A percentile compares a stretch with the other conserved stretches of the same genome.
Evolutionary conservation across 805 yeast species (phyloP).

Genomic region (Nakazawaea populi): DNA sequence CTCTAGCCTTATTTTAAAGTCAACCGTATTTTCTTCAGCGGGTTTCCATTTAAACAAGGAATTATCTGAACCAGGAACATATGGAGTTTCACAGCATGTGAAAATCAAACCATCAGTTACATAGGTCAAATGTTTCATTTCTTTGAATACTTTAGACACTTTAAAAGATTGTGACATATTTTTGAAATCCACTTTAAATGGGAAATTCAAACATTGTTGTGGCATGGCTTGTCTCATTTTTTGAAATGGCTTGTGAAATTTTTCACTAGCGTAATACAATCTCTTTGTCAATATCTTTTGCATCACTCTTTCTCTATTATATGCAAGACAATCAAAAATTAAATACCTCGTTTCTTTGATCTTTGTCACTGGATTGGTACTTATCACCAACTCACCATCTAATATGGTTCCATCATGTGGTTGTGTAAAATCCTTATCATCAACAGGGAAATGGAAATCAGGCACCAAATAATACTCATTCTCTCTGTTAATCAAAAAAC

Average conservation of each 20-base stretch:
- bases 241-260: constrained; percentile 77
- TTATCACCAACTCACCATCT: constrained; percentile 91
- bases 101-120: constrained; percentile 91
- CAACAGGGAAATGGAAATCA: constrained; percentile 75
- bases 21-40: constrained; percentile 90
- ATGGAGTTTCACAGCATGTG: constrained; percentile 87
- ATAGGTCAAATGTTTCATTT: constrained; percentile 70
- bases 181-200: constrained; percentile 82
- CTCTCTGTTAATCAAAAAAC: constrained; percentile 82
- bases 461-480: constrained; percentile 81
- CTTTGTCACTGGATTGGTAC: constrained; percentile 46
- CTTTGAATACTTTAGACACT: constrained; percentile 66
- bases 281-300: constrained; percentile 73
- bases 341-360: constrained; percentile 69
- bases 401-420: constrained; percentile 84
- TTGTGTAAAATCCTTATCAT: constrained; percentile 37
- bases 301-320: constrained; percentile 68
- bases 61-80: constrained; percentile 82
- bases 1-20: constrained; percentile 64
- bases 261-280: constrained; percentile 78
- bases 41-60: constrained; percentile 95
- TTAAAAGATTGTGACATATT: constrained; percentile 82
- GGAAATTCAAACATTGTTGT: constrained; percentile 67
- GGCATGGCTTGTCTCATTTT: constrained; percentile 65
- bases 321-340: constrained; percentile 86